Base-by-base conservation (phyloP, 2,329 filamentous ascomycete species). In the Xylaria sp. region DNA sequence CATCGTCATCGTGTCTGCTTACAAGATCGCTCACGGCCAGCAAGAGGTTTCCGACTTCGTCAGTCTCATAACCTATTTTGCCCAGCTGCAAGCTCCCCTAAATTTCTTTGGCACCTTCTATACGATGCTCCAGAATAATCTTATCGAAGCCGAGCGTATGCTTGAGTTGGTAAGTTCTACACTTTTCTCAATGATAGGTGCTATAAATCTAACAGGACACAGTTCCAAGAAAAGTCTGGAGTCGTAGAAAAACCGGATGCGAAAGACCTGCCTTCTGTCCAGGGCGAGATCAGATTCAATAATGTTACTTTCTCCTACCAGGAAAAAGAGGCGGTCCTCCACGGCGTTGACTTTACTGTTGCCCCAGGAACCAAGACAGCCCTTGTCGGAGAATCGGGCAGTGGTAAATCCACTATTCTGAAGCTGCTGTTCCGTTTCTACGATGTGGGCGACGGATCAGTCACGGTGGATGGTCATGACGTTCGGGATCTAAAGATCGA, bases 371-470 rank as follows among this genome's bases (percentile, higher is more conserved):
- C 82, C 10, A 84, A 82, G 66, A 83, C 82, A 0, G 84, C 84
- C 2, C 79, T 85, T 10, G 83, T 85, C 0, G 83, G 83, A 56
- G 82, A 84, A 65, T 83, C 82, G 0, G 83, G 83, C 2, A 81
- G 81, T 32, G 87, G 87, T 44, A 89, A 89, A 72, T 88, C 86
- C 1, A 89, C 87, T 0, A 82, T 88, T 37, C 77, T 89, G 50
- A 88, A 87, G 74, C 81, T 90, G n/a, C 79, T 90, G 6, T 84
- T 86, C 73, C 86, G 88, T 0, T 88, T 88, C 73, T 90, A 89
- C 76, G 87, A 89, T 68, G 85, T 87, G 1, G 85, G 81, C 0
- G 78, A 79, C 9, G 88, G 88, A 1, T 80, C 80, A 12, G 86
- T 90, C 69, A 78, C 79, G 7, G 86, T 90, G 44, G 86, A 90